Percentiles rank a stretch among this genome's conserved stretches.
Conservation (phyloP, 148 eudicot species). For the Cornus controversa region DNA sequence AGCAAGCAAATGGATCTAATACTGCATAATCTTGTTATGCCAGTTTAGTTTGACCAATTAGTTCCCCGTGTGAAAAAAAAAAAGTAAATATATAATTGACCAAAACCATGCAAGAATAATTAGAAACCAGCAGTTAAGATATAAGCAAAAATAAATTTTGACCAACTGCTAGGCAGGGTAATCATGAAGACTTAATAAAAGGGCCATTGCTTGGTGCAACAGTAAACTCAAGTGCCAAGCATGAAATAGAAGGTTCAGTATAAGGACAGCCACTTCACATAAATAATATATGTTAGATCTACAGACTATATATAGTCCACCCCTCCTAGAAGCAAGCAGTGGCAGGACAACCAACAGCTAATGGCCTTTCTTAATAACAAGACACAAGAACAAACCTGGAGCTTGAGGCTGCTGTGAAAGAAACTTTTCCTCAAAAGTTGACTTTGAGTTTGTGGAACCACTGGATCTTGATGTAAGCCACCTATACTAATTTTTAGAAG, state of each 20-base stretch:
- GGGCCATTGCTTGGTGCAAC: too few relatives aligned
- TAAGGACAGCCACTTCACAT: background rate
- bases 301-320: too few relatives aligned
- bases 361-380: background rate
- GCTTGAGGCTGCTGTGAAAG: slow-evolving; percentile 88
- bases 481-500: slow-evolving; percentile 71
- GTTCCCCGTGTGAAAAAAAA: background rate
- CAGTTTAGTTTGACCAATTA: background rate
- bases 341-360: background rate
- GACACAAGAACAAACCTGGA: slow-evolving; percentile 54
- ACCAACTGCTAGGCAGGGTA: background rate
- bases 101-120: slow-evolving; percentile 2
- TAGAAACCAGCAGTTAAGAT: slow-evolving; percentile 1
- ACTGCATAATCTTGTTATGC: background rate
- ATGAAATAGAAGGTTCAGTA: background rate
- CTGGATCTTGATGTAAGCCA: slow-evolving; percentile 94
- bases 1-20: background rate
- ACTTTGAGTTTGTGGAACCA: slow-evolving; percentile 49
- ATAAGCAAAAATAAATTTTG: slow-evolving; percentile 1
- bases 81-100: background rate
- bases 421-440: slow-evolving; percentile 87
- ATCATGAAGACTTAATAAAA: background rate
- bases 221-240: background rate
- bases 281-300: background rate
- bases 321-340: background rate